Evolutionary conservation across 2,329 filamentous ascomycete species (phyloP), one percentile per base, ranked within the genome.

Genomic region (Colletotrichum sp.): DNA sequence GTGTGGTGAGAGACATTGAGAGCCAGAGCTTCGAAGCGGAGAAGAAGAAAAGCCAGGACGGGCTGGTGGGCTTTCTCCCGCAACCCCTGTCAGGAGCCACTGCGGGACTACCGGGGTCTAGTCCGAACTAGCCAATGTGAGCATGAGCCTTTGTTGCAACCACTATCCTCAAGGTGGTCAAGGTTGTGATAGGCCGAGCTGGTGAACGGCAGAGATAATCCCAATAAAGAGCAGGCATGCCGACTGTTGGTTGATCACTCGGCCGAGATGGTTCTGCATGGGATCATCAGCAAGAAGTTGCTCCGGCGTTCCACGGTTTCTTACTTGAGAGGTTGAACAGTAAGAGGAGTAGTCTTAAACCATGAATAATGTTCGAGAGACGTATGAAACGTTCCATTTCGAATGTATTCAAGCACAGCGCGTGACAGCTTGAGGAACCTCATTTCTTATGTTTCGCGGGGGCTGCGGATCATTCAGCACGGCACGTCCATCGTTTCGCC

Each of bases 21-120:
- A 57, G 65, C 65, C 64, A n/a, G 28, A 55, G 26, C 30, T 34
- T 55, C 21, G 44, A 68, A 49, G 65, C 65, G 65, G 65, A 68
- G 65, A 68, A 68, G 32, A 57, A 68, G 65, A 34, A 68, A 52
- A 57, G 64, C 24, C 44, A 24, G 65, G 28, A 57, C 65, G 26
- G 21, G 30, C 32, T 55, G 44, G 65, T 36, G 26, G 6, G 30
- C 32, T 36, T 34, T 21, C 44, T 68, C 32, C 28, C 16, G 1
- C 7, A 6, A 68, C 24, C 65, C 65, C 44, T 55, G 65, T 18
- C 10, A 30, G 65, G 65, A 57, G 39, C 49, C 65, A 55, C 26
- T 49, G 65, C 12, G 49, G 65, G 65, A 57, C 44, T n/a, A 34
- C 65, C 26, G 2, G 65, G 65, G 44, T 34, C 28, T 28, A 57